These are phyloP conservation scores for Sarocladium brachiariae DNA, from an alignment of 2,329 filamentous ascomycete species.

Conservation along the genomic window DNA sequence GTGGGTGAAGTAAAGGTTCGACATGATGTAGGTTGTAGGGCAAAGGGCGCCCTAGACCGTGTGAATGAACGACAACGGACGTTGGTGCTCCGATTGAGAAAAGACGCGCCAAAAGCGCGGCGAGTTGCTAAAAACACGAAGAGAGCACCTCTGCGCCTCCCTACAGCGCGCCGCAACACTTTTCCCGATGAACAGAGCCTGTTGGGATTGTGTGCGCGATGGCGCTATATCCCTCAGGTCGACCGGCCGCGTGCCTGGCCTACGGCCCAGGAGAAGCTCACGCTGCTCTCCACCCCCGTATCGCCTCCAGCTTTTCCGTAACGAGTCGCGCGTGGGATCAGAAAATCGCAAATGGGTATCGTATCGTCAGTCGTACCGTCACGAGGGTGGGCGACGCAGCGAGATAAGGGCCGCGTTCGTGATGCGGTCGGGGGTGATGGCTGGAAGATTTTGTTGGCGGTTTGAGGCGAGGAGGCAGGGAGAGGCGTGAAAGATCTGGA, in stretches of 20 bases:
- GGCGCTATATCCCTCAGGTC: constrained; percentile 23
- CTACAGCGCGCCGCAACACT: constrained; percentile 8
- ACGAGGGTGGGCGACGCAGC: constrained; percentile 23
- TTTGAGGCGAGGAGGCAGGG: constrained; percentile 32
- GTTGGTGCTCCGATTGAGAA: constrained; percentile 13
- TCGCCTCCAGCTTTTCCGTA: constrained; percentile 33
- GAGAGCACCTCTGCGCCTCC: constrained; percentile 11
- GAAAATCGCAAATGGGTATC: constrained; percentile 26
- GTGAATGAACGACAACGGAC: constrained; percentile 14
- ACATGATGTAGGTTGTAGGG: constrained; percentile 56
- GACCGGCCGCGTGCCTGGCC: constrained; percentile 26
- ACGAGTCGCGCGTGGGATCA: constrained; percentile 27
- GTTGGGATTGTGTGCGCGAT: constrained; percentile 29
- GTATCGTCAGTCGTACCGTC: constrained; percentile 24
- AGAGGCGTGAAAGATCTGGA: constrained; percentile 38
- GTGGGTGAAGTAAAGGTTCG: constrained; percentile 84
- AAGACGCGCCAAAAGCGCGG: constrained; percentile 15
- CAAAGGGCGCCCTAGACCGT: constrained; percentile 17
- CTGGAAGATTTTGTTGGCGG: constrained; percentile 35
- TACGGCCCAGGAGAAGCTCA: constrained; percentile 40
- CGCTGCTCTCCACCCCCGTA: constrained; percentile 32
- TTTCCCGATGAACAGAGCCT: constrained; percentile 25
- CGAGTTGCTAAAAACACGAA: constrained; percentile 17
- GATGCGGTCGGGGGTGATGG: constrained; percentile 31
- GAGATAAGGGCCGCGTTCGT: constrained; percentile 47